Percentiles rank a stretch among this genome's conserved stretches.
phyloP scores from a whole-genome alignment of 805 yeast genomes.

The Cyberlindnera misumaiensis region DNA sequence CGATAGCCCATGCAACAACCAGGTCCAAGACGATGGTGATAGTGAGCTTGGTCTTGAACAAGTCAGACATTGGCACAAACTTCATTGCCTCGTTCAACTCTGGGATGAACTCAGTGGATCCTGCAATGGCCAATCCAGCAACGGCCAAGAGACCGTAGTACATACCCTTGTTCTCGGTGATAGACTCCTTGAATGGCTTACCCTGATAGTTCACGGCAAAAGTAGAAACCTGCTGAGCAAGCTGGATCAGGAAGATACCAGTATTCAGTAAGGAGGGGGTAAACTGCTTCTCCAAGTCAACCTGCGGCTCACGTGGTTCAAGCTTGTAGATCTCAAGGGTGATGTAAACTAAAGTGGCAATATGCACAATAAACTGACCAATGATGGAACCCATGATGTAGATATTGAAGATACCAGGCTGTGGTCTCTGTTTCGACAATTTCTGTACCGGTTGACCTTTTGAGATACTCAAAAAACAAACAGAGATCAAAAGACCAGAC shows the following conservation, averaged over 20 bases:
- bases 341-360: conserved; percentile 72
- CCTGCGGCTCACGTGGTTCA: conserved; percentile 89
- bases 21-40: conserved; percentile 68
- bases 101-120: conserved; percentile 91
- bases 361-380: conserved; percentile 94
- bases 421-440: conserved; percentile 91
- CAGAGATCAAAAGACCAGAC: conserved; percentile 86
- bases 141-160: conserved; percentile 92
- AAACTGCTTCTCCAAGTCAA: conserved; percentile 85
- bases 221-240: conserved; percentile 95
- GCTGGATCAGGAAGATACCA: conserved; percentile 88
- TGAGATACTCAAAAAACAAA: conserved; percentile 92
- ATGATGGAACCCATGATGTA: conserved; percentile 97
- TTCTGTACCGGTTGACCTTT: conserved; percentile 88
- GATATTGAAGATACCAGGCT: conserved; percentile 89
- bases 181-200: conserved; percentile 89
- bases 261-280: conserved; percentile 89
- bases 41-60: conserved; percentile 76
- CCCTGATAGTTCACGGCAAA: conserved; percentile 98
- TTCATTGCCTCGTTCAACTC: conserved; percentile 89
- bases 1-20: conserved; percentile 69
- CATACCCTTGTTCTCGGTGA: conserved; percentile 91
- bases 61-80: conserved; percentile 76
- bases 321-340: conserved; percentile 75
- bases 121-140: conserved; percentile 78